Evolutionary conservation across 352 stramenopile species (phyloP), one percentile per base, ranked within the genome.

Genomic region (Pythium brassicae): DNA sequence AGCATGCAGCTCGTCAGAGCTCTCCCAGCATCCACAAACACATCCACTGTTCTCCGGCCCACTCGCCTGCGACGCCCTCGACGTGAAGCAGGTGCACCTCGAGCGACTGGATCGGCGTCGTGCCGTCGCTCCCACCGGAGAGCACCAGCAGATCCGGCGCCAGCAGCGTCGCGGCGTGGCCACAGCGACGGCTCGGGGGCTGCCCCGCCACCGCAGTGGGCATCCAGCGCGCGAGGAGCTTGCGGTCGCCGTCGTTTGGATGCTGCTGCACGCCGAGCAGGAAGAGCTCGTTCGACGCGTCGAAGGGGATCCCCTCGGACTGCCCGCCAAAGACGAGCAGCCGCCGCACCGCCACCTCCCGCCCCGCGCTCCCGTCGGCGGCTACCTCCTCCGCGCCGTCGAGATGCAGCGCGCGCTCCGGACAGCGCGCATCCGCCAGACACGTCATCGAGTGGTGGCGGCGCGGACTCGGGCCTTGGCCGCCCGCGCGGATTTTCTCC

Each of bases 251-350:
- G 9, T 62, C 32, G 35, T 26, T 19, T 19, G n/a, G n/a, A n/a
- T n/a, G n/a, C n/a, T 25, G 45, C 26, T 53, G 29, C 14, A 63
- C 43, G 7, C 27, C 47, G 17, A 42, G 85, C 69, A 50, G 68
- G 71, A 23, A 86, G 58, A 89, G 64, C 56, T 89, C 78, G 14
- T 84, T 85, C 53, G 85, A 89, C 0, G 74, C 65, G 20, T 87
- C 69, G 55, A 88, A 88, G 15, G 75, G 77, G 20, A 87, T 86
- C 19, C 72, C 69, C 55, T 92, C 81, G 0, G 69, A 74, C 54
- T 89, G 81, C 0, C 81, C 81, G 6, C 81, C 81, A 50, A 89
- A 92, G 50, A 92, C 63, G 20, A 92, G 15, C 14, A 89, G 53
- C 19, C 78, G 73, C 1, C 76, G 72, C 14, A 83, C 62, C 37